These are phyloP conservation scores for Lactarius trivialis DNA, from an alignment of 768 basidiomycete species.

Conservation along the genomic window DNA sequence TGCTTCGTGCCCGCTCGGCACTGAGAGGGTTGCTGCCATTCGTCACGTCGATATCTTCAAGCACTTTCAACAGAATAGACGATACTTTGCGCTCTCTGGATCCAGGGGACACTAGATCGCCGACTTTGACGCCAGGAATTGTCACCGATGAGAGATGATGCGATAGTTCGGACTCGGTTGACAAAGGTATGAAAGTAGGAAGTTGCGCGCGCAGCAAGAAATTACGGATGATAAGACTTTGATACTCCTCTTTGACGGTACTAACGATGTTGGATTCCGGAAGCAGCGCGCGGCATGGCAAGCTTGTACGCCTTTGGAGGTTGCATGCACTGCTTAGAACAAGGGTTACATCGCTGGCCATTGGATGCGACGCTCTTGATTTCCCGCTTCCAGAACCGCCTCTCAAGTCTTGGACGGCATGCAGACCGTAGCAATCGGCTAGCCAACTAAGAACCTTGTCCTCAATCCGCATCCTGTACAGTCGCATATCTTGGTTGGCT, in stretches of 20 bases:
- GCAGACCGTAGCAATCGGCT: constrained; percentile 57
- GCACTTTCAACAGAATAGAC: constrained; percentile 51
- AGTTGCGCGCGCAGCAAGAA: constrained; percentile 64
- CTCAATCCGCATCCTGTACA: constrained; percentile 82
- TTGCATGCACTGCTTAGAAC: constrained; percentile 63
- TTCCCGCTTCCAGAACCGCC: constrained; percentile 33
- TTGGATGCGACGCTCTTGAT: constrained; percentile 44
- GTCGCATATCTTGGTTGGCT: constrained; percentile 71
- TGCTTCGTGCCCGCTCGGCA: constrained; percentile 57
- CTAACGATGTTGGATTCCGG: constrained; percentile 66
- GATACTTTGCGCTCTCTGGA: constrained; percentile 59
- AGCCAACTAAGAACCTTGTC: constrained; percentile 84
- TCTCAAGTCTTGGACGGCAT: constrained; percentile 31
- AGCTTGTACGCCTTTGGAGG: constrained; percentile 39
- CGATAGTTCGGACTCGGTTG: constrained; percentile 8
- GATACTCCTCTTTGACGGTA: constrained; percentile 50
- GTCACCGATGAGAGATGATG: not conserved
- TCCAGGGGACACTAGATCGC: constrained; percentile 41
- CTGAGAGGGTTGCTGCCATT: constrained; percentile 36
- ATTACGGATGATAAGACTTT: constrained; percentile 55
- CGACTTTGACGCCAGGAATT: constrained; percentile 2
- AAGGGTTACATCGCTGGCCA: constrained; percentile 52
- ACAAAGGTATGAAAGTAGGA: constrained; percentile 34
- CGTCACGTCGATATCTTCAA: constrained; percentile 46
- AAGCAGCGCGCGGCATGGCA: constrained; percentile 47